Percentiles rank a stretch among this genome's conserved stretches.
phyloP scores from a whole-genome alignment of 768 basidiomycete genomes.

The Termitomyces sp. region DNA sequence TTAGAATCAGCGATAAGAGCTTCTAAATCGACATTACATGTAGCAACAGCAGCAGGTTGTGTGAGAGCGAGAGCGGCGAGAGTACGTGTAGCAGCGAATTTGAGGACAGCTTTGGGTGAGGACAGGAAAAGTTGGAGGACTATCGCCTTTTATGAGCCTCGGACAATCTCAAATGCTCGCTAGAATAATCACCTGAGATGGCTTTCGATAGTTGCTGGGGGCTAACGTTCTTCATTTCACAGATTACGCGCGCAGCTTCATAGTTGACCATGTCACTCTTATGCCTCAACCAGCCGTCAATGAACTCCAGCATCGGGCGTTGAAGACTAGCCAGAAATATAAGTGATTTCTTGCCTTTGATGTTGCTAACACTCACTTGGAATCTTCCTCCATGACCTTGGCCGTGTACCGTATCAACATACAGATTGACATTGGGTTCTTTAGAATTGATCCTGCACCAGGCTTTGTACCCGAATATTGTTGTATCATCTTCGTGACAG shows the following conservation, averaged over 20 bases:
- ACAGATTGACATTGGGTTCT: conserved; percentile 96
- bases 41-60: conserved; percentile 83
- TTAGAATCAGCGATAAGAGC: conserved; percentile 94
- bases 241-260: conserved; percentile 96
- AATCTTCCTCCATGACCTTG: conserved; percentile 99
- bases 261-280: conserved; percentile 99
- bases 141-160: conserved; percentile 25
- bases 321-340: conserved; percentile 58
- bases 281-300: conserved; percentile 94
- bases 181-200: conserved; percentile 72
- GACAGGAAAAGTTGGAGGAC: conserved; percentile 95
- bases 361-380: conserved; percentile 67
- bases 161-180: conserved; percentile 1
- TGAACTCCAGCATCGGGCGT: conserved; percentile 87
- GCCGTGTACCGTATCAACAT: conserved; percentile 98
- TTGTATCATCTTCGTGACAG: conserved; percentile 98
- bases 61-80: conserved; percentile 85
- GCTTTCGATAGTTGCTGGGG: conserved; percentile 78
- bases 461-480: conserved; percentile 90
- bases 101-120: conserved; percentile 90
- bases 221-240: conserved; percentile 88
- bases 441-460: conserved; percentile 78
- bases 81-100: conserved; percentile 96
- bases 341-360: conserved; percentile 1
- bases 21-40: conserved; percentile 96